phyloP scores from a whole-genome alignment of 2,329 filamentous ascomycete genomes.

The Trichoderma polysporum region DNA sequence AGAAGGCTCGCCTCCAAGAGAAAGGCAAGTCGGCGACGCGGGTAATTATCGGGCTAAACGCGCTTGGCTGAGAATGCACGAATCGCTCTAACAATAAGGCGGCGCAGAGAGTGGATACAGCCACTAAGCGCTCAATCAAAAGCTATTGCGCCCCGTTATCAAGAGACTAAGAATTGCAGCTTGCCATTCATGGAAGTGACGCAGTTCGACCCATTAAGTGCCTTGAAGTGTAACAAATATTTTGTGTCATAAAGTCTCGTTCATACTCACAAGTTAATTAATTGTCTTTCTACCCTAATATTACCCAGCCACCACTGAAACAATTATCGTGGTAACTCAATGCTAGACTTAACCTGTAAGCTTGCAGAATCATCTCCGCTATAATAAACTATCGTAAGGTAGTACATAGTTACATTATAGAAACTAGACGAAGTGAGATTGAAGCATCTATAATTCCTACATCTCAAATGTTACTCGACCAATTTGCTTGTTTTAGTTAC shows the following conservation, averaged over 20 bases:
- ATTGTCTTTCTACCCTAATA: background rate
- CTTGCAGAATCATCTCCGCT: too few species aligned
- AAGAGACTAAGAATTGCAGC: background rate
- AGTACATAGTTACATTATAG: too few species aligned
- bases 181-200: background rate
- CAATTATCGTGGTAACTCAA: too few species aligned
- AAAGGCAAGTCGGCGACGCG: slow-evolving; percentile 20
- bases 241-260: background rate
- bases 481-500: background rate
- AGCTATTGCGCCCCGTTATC: too few species aligned
- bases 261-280: background rate
- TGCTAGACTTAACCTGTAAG: background rate
- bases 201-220: background rate
- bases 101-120: background rate
- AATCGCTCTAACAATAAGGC: background rate
- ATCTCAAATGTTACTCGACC: background rate
- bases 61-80: slow-evolving; percentile 3
- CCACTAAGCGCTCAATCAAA: too few species aligned
- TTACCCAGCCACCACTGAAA: background rate
- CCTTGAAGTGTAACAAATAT: background rate
- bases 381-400: too few species aligned
- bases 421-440: too few species aligned
- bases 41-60: slow-evolving; percentile 22
- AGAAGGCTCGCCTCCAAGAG: slow-evolving; percentile 7
- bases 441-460: background rate